A percentile compares a stretch with the other conserved stretches of the same genome.
These are phyloP conservation scores for Sugiyamaella qingdaonensis DNA, from an alignment of 805 yeast genomes.

Conservation along the genomic window DNA sequence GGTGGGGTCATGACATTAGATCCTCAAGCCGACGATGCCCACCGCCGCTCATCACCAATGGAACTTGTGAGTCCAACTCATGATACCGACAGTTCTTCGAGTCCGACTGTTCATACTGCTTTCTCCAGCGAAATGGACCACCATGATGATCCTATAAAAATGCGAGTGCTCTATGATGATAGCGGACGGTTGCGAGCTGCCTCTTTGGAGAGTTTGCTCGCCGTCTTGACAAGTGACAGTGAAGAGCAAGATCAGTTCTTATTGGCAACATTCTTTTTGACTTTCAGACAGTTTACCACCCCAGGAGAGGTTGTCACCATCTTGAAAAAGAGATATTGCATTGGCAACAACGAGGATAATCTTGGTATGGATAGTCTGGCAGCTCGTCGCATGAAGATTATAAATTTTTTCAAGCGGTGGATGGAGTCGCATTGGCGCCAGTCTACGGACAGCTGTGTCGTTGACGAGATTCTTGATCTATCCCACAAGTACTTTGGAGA, in stretches of 20 bases:
- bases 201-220: conserved; percentile 29
- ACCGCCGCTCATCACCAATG: neutral
- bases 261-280: conserved; percentile 68
- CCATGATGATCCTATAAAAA: neutral
- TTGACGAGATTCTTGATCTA: conserved; percentile 71
- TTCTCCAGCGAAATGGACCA: neutral
- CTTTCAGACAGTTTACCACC: conserved; percentile 67
- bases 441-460: conserved; percentile 50
- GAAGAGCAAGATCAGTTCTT: conserved; percentile 53
- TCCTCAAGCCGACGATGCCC: neutral
- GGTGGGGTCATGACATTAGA: conserved; percentile 15
- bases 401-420: conserved; percentile 75
- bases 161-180: conserved; percentile 16
- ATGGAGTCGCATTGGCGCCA: conserved; percentile 85
- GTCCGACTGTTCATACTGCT: neutral
- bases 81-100: neutral
- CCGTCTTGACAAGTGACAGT: conserved; percentile 26
- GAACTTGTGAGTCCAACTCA: neutral
- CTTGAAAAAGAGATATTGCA: conserved; percentile 46
- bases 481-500: conserved; percentile 34
- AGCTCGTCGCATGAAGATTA: conserved; percentile 51
- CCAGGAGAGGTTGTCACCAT: conserved; percentile 66
- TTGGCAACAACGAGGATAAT: conserved; percentile 46
- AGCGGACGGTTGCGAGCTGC: conserved; percentile 32
- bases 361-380: conserved; percentile 19